Conservation (phyloP, 495 filamentous ascomycete genomes). For the Evernia prunastri region DNA sequence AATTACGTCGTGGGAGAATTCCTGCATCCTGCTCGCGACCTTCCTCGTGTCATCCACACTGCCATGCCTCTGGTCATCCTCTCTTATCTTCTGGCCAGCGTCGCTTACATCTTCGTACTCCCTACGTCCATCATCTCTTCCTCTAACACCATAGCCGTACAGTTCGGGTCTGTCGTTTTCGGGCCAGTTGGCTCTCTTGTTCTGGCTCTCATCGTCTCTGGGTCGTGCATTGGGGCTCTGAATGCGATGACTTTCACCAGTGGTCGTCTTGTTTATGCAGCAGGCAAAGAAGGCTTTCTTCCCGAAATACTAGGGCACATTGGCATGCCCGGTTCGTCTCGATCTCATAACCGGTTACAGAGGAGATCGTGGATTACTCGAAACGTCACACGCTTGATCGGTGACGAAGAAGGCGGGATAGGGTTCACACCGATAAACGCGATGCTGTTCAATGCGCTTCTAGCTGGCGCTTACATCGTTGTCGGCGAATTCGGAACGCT, state of each 20-base stretch:
- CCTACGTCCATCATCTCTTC: constrained; percentile 71
- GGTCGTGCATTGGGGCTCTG: constrained; percentile 83
- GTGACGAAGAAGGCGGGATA: constrained; percentile 54
- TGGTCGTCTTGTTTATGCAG: constrained; percentile 85
- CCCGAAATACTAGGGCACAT: constrained; percentile 77
- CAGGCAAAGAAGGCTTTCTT: constrained; percentile 92
- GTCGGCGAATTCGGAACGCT: constrained; percentile 89
- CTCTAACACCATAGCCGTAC: constrained; percentile 86
- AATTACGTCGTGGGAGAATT: constrained; percentile 98
- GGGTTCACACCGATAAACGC: constrained; percentile 84
- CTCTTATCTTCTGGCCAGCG: constrained; percentile 83
- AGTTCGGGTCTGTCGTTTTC: constrained; percentile 87
- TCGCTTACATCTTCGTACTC: constrained; percentile 93
- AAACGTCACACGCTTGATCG: constrained; percentile 50
- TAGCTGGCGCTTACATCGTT: constrained; percentile 70
- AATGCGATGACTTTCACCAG: constrained; percentile 94
- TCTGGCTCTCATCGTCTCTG: constrained; percentile 81
- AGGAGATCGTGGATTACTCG: constrained; percentile 54
- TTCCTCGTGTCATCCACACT: constrained; percentile 92
- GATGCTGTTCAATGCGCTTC: constrained; percentile 66
- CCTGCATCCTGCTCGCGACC: constrained; percentile 79
- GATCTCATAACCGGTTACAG: constrained; percentile 41
- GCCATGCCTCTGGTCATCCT: constrained; percentile 92
- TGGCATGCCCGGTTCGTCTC: constrained; percentile 52
- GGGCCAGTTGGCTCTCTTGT: constrained; percentile 74